Evolutionary conservation across 176 grass and related monocot species (phyloP).

Genomic region (Oryza coarctata): DNA sequence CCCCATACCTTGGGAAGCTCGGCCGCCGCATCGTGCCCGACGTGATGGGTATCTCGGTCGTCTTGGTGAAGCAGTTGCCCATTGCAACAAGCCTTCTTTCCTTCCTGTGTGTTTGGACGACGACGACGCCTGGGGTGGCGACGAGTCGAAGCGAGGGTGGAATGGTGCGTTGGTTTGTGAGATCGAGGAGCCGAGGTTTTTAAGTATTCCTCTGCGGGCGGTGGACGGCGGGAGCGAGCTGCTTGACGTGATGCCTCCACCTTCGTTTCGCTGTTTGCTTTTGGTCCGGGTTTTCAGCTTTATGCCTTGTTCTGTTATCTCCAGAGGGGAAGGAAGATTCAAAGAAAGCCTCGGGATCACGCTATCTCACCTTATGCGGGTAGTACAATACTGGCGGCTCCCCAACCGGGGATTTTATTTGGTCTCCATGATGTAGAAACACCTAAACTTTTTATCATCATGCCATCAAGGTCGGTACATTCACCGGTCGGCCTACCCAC

Average conservation of each 20-base stretch:
- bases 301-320: slow-evolving; percentile 40
- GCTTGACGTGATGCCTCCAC: slow-evolving; percentile 25
- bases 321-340: slow-evolving; percentile 58
- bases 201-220: neutral
- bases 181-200: slow-evolving; percentile 24
- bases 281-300: slow-evolving; percentile 22
- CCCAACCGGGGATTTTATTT: neutral
- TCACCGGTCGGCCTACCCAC: too few species aligned
- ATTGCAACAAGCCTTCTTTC: slow-evolving; percentile 14
- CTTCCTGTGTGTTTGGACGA: neutral
- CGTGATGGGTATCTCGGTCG: slow-evolving; percentile 59
- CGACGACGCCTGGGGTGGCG: neutral
- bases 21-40: slow-evolving; percentile 4
- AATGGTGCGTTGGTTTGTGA: slow-evolving; percentile 1
- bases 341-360: slow-evolving; percentile 33
- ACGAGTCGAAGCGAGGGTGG: neutral
- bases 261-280: slow-evolving; percentile 25
- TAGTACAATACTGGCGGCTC: neutral
- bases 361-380: slow-evolving; percentile 37
- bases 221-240: neutral
- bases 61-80: slow-evolving; percentile 70
- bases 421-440: neutral
- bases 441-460: neutral
- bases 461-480: too few species aligned
- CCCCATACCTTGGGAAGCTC: neutral